Conservation (phyloP, 305 asterid genomes). For the Fraxinus sp. region DNA sequence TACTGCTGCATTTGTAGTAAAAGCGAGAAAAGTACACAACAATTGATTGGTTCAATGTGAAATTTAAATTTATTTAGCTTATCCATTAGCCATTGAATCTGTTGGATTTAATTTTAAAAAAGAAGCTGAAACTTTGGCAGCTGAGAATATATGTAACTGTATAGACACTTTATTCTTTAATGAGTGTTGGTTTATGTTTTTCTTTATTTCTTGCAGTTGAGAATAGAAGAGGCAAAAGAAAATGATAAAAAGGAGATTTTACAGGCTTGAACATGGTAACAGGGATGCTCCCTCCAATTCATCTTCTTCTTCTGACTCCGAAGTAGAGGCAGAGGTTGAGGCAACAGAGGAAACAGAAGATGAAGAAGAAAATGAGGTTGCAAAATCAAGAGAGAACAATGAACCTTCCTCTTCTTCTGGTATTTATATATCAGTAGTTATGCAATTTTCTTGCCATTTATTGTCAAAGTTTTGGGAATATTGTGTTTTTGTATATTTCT, state of each 20-base stretch:
- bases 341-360: conserved; percentile 54
- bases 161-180: not conserved
- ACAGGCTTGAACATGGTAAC: conserved; percentile 71
- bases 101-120: not conserved
- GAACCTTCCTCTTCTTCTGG: conserved; percentile 68
- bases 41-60: not conserved
- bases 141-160: not conserved
- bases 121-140: not conserved
- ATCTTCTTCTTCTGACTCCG: conserved; percentile 66
- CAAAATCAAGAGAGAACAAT: conserved; percentile 39
- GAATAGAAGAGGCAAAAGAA: conserved; percentile 17
- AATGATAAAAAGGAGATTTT: conserved; percentile 89
- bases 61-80: not conserved
- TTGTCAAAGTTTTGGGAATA: not conserved
- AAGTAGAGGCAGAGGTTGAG: conserved; percentile 56
- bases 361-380: conserved; percentile 37
- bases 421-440: conserved; percentile 26
- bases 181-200: conserved; percentile 10
- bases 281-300: conserved; percentile 76
- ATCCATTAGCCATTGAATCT: not conserved
- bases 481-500: not conserved
- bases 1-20: not conserved
- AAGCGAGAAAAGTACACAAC: not conserved
- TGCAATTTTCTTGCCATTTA: not conserved
- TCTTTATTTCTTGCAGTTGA: conserved; percentile 42